Conservation (phyloP, 176 grass and related monocot species). For the Zizania latifolia region DNA sequence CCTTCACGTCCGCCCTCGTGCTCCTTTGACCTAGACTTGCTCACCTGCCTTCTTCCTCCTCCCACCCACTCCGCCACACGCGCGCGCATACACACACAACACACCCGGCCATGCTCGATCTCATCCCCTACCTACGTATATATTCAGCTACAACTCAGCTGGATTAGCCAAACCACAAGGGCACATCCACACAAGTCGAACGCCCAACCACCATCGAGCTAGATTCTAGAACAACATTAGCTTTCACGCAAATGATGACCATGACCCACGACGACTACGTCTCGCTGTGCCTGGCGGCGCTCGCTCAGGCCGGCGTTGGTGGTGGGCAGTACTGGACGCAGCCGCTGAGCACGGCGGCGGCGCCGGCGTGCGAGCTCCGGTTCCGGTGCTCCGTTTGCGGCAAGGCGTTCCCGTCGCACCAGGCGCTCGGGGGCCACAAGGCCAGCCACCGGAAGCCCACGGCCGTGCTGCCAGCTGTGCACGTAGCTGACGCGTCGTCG, state of each 20-base stretch:
- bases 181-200: too few species aligned
- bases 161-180: neutral
- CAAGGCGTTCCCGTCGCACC: slow-evolving; percentile 70
- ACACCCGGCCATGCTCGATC: too few species aligned
- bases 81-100: too few species aligned
- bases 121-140: too few species aligned
- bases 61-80: neutral
- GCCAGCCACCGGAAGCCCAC: slow-evolving; percentile 60
- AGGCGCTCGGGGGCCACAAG: slow-evolving; percentile 83
- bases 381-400: slow-evolving; percentile 66
- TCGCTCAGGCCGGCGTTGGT: neutral
- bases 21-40: slow-evolving; percentile 18
- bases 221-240: neutral
- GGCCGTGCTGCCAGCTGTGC: neutral
- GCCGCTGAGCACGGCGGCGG: neutral
- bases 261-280: slow-evolving; percentile 58
- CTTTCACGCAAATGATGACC: neutral
- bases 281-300: slow-evolving; percentile 46
- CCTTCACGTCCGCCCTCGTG: slow-evolving; percentile 30
- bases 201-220: too few species aligned
- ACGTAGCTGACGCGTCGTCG: neutral
- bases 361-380: slow-evolving; percentile 18
- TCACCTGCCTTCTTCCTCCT: neutral
- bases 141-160: neutral
- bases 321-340: neutral